Conservation (phyloP, 2,329 filamentous ascomycete species). For the Colletotrichum cuscutae region DNA sequence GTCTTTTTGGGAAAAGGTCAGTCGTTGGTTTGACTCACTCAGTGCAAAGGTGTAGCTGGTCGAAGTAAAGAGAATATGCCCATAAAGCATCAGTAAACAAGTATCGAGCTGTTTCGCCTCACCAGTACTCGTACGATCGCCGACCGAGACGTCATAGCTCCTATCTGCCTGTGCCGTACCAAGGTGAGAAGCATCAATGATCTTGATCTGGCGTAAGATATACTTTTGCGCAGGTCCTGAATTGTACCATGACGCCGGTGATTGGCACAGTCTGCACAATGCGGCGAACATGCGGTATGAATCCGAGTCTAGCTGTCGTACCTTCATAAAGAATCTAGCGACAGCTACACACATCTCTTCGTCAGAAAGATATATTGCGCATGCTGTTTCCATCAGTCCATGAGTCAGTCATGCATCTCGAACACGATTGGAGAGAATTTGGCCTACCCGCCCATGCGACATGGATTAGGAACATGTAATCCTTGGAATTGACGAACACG, state of each 20-base stretch:
- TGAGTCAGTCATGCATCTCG: slow-evolving; percentile 24
- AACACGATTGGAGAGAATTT: not conserved
- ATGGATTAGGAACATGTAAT: slow-evolving; percentile 78
- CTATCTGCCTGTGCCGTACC: slow-evolving; percentile 21
- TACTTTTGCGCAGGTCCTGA: slow-evolving; percentile 89
- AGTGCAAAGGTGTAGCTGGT: slow-evolving; percentile 86
- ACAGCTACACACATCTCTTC: slow-evolving; percentile 78
- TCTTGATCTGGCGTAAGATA: slow-evolving; percentile 89
- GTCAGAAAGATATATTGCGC: slow-evolving; percentile 84
- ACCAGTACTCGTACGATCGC: slow-evolving; percentile 39
- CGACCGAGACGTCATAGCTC: slow-evolving; percentile 45
- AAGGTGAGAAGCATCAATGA: slow-evolving; percentile 75
- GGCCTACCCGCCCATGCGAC: slow-evolving; percentile 76
- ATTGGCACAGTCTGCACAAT: slow-evolving; percentile 80
- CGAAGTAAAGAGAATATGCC: slow-evolving; percentile 86
- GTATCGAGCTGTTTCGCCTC: slow-evolving; percentile 70
- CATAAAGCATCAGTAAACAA: slow-evolving; percentile 87
- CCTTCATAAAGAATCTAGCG: slow-evolving; percentile 85
- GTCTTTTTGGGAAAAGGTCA: not conserved
- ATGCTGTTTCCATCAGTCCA: slow-evolving; percentile 61
- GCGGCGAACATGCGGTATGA: slow-evolving; percentile 85
- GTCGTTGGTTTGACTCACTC: slow-evolving; percentile 57
- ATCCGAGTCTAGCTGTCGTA: slow-evolving; percentile 82
- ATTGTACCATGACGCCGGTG: slow-evolving; percentile 79
- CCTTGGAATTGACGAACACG: slow-evolving; percentile 79